Evolutionary conservation across 768 basidiomycete genomes (phyloP), one percentile per base, ranked within the genome.

Genomic region (Collybia nuda): DNA sequence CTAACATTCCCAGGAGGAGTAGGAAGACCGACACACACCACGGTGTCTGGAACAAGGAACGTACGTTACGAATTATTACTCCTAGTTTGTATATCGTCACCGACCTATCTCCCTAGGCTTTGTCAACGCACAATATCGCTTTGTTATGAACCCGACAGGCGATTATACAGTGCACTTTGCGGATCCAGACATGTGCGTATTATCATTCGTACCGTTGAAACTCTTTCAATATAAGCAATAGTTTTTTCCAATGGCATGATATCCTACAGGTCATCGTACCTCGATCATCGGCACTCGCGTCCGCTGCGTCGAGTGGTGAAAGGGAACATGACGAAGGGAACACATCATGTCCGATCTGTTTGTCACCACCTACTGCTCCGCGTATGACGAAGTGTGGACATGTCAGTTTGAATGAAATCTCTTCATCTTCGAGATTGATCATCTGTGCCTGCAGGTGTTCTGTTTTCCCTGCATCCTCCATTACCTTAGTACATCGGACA

Each of bases 341-440:
- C 47, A 86, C 80, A 21, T 84, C 79, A 19, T 99, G 97, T 70
- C 97, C 97, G 2, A 98, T 99, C 55, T 99, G 97, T 70, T 78
- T 99, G 37, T 91, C 92, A 37, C 82, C 90, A 37, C 96, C 94
- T 4, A 82, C 85, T 37, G 91, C 91, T 23, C 90, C 93, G 14
- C 78, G 95, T 44, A 93, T 94, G 86, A 98, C 95, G 19, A 96
- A 93, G 74, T 98, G 95, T 59, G 96, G 95, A 42, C 97, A 99
- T 80, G 94, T 96, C 59, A 71, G 91, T 86, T 18, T 52, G 39
- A 47, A 17, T 32, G 35, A 47, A 21, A 51, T 50, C 43, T 47
- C 5, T 38, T 51, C 35, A 18, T 53, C 44, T 42, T 50, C 53
- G 40, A 47, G 47, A 38, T 22, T 53, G 23, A 41, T 24, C 32